phyloP scores from a whole-genome alignment of 768 basidiomycete species.

The Tricholoma sp. region DNA sequence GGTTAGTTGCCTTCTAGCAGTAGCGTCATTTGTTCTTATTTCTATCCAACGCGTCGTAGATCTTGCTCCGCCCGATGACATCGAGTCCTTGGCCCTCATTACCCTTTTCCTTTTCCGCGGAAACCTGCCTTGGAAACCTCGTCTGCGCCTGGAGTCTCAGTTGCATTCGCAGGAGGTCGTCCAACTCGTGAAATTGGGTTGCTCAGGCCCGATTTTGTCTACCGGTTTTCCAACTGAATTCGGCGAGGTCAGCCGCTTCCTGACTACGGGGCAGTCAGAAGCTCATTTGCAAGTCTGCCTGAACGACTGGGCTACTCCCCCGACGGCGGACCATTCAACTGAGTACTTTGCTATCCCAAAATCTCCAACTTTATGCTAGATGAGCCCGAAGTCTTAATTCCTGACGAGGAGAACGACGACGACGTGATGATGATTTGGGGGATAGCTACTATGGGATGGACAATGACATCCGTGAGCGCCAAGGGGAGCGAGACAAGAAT shows the following conservation, averaged over 20 bases:
- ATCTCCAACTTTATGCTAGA: slow-evolving; percentile 6
- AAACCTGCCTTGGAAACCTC: slow-evolving; percentile 27
- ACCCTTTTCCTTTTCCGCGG: slow-evolving; percentile 54
- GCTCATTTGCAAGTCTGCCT: slow-evolving; percentile 11
- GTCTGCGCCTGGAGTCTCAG: slow-evolving; percentile 9
- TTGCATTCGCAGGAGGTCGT: slow-evolving; percentile 14
- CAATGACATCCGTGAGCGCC: slow-evolving; percentile 13
- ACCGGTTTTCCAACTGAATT: slow-evolving; percentile 18
- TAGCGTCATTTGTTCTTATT: too few species aligned
- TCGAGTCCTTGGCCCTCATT: slow-evolving; percentile 52
- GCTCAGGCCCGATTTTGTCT: slow-evolving; percentile 11
- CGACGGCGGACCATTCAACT: slow-evolving; percentile 15
- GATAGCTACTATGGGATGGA: slow-evolving; percentile 15
- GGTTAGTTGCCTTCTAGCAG: slow-evolving; percentile 16
- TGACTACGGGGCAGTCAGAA: slow-evolving; percentile 10
- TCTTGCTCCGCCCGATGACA: slow-evolving; percentile 41
- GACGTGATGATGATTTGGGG: slow-evolving; percentile 9
- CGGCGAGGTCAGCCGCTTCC: slow-evolving; percentile 17
- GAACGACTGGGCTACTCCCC: slow-evolving; percentile 9
- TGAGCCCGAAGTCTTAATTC: slow-evolving; percentile 9
- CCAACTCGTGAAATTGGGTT: slow-evolving; percentile 11
- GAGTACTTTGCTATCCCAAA: slow-evolving; percentile 12
- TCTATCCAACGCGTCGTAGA: slow-evolving; percentile 14
- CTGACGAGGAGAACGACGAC: slow-evolving; percentile 12
- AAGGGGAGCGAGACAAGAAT: slow-evolving; percentile 13